phyloP scores from a whole-genome alignment of 2,329 filamentous ascomycete species.

The Microsporum canis region DNA sequence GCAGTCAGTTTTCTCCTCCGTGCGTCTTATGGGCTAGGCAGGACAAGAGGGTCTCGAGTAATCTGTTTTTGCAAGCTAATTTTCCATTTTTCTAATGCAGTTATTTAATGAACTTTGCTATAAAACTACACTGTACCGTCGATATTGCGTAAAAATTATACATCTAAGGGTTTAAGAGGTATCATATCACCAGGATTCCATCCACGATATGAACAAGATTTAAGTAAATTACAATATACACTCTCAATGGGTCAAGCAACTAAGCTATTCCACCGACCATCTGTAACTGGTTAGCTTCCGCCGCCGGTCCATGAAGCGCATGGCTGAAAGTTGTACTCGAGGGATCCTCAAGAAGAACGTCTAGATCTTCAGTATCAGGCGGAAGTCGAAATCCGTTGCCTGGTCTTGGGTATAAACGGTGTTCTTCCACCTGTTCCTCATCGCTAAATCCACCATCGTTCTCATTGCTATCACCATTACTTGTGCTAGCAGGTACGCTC shows the following conservation, averaged over 20 bases:
- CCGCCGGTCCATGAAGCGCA: constrained; percentile 22
- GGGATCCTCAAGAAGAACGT: constrained; percentile 52
- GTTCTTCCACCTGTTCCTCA: constrained; percentile 39
- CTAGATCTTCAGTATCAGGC: constrained; percentile 47
- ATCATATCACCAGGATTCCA: not conserved
- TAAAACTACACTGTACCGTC: not conserved
- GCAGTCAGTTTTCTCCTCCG: not conserved
- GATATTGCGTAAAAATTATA: not conserved
- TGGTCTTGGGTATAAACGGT: constrained; percentile 51
- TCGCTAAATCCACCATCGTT: constrained; percentile 29
- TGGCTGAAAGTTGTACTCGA: constrained; percentile 48
- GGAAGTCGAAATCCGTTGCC: constrained; percentile 51
- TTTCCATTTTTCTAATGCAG: not conserved
- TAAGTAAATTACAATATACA: not conserved
- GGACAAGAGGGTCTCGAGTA: not conserved
- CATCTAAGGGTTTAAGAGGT: not conserved
- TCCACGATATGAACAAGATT: not conserved
- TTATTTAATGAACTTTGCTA: not conserved
- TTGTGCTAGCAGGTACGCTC: not conserved
- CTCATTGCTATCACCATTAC: constrained; percentile 8
- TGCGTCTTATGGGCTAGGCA: not conserved
- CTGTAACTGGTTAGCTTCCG: not conserved
- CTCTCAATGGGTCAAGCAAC: not conserved
- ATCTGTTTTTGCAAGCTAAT: not conserved
- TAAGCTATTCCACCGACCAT: constrained; percentile 13